Conservation (phyloP, 192 early-diverging fungal species). For the Podila horticola region DNA sequence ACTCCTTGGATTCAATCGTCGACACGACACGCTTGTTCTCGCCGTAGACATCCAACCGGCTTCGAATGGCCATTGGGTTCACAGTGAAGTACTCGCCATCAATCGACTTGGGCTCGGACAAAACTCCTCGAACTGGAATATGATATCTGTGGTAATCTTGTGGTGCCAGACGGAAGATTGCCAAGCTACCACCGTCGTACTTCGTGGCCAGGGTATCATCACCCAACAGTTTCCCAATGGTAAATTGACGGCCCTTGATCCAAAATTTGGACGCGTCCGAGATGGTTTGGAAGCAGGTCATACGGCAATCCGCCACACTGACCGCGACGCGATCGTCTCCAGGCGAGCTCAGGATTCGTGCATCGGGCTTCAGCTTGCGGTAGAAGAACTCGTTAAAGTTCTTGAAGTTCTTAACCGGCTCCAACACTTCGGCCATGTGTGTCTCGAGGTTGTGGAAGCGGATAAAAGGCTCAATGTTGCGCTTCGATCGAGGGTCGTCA, state of each 20-base stretch:
- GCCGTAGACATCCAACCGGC: constrained; percentile 77
- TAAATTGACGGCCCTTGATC: constrained; percentile 86
- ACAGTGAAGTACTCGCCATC: constrained; percentile 84
- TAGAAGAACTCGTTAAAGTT: constrained; percentile 91
- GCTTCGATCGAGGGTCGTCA: constrained; percentile 69
- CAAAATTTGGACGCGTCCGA: constrained; percentile 73
- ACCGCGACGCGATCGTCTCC: constrained; percentile 68
- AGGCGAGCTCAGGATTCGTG: constrained; percentile 57
- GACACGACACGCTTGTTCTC: constrained; percentile 79
- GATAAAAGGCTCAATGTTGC: constrained; percentile 79
- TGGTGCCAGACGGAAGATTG: constrained; percentile 82
- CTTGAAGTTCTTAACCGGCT: constrained; percentile 73
- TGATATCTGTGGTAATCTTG: constrained; percentile 90
- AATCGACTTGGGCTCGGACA: constrained; percentile 64
- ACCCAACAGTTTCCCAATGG: constrained; percentile 67
- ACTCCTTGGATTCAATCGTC: constrained; percentile 68
- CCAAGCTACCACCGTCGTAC: constrained; percentile 73
- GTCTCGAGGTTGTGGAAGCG: constrained; percentile 73
- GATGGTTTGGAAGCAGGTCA: constrained; percentile 73
- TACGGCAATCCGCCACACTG: constrained; percentile 80
- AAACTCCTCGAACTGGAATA: constrained; percentile 73
- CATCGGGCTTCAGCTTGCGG: constrained; percentile 76
- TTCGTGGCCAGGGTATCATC: constrained; percentile 53
- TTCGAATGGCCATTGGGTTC: constrained; percentile 85
- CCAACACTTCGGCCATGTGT: constrained; percentile 69